These are phyloP conservation scores for Blastosporella zonata DNA, from an alignment of 1,284 basidiomycete species.

Conservation along the genomic window DNA sequence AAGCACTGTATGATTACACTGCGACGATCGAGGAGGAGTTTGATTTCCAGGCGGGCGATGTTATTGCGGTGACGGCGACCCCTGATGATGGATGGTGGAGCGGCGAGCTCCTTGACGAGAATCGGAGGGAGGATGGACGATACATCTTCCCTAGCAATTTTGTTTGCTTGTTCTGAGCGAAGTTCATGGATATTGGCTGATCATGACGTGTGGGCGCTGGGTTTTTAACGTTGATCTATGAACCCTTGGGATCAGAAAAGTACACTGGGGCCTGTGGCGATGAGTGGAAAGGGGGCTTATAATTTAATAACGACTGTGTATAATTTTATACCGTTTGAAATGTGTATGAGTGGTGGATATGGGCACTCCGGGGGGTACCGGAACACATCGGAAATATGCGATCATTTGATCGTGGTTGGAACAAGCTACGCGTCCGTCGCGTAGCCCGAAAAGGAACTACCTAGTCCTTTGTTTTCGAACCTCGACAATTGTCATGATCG, in stretches of 20 bases:
- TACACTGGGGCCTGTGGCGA: too few relatives aligned
- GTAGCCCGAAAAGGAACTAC: constrained; percentile 13
- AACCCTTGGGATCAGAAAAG: background rate
- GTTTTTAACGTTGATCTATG: background rate
- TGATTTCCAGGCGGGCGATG: constrained; percentile 88
- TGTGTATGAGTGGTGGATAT: too few relatives aligned
- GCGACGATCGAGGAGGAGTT: constrained; percentile 88
- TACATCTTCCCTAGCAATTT: constrained; percentile 95
- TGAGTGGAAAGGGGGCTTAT: too few relatives aligned
- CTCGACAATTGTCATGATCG: constrained; percentile 2
- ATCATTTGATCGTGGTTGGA: constrained; percentile 19
- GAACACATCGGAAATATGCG: background rate
- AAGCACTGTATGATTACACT: constrained; percentile 89
- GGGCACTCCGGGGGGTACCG: too few relatives aligned
- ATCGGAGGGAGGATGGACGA: constrained; percentile 71
- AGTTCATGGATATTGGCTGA: background rate
- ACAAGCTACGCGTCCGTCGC: constrained; percentile 17
- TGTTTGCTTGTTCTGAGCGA: constrained; percentile 61
- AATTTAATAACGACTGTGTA: too few relatives aligned
- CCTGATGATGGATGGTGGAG: constrained; percentile 97
- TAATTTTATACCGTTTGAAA: too few relatives aligned
- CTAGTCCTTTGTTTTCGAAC: constrained; percentile 12
- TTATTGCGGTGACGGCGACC: constrained; percentile 89
- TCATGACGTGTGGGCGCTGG: constrained; percentile 3
- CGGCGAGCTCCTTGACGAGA: constrained; percentile 82